Percentiles rank a stretch among this genome's conserved stretches.
Conservation (phyloP, 768 basidiomycete genomes). For the Serendipita vermifera region DNA sequence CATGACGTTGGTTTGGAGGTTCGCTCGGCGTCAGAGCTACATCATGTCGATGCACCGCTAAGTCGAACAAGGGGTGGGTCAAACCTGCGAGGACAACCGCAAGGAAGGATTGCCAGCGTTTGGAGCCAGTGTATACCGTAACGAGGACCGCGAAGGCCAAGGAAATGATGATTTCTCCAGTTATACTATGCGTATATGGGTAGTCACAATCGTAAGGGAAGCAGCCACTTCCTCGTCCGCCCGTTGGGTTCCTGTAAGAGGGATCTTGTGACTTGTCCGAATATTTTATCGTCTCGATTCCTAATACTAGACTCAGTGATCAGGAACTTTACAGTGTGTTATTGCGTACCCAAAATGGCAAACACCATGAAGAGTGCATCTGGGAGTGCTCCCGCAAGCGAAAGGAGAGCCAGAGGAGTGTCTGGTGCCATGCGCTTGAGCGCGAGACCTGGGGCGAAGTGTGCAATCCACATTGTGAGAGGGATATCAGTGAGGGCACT, state of each 20-base stretch:
- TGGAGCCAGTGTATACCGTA: conserved; percentile 16
- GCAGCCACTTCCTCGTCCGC: conserved; percentile 18
- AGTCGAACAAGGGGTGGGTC: conserved; percentile 24
- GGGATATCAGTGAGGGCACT: too few relatives aligned
- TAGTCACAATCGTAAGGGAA: conserved; percentile 26
- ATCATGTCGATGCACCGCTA: conserved; percentile 22
- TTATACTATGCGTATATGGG: conserved; percentile 24
- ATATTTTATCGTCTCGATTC: too few relatives aligned
- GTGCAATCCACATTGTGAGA: conserved; percentile 15
- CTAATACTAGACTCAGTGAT: too few relatives aligned
- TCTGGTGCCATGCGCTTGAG: conserved; percentile 15
- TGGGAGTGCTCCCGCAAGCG: conserved; percentile 20
- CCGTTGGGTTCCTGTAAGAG: conserved; percentile 19
- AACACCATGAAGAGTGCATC: conserved; percentile 24
- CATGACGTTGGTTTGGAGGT: conserved; percentile 21
- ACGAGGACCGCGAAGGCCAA: conserved; percentile 17
- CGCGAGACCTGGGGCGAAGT: conserved; percentile 10
- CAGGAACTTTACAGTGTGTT: too few relatives aligned
- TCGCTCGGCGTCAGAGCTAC: conserved; percentile 10
- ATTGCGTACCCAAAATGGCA: conserved; percentile 21
- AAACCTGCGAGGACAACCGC: conserved; percentile 17
- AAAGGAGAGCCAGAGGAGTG: conserved; percentile 20
- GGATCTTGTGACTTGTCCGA: too few relatives aligned
- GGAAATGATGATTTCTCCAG: conserved; percentile 19
- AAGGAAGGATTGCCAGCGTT: conserved; percentile 17